Evolutionary conservation across 2,329 filamentous ascomycete genomes (phyloP).

Genomic region (Sporothrix sp.): DNA sequence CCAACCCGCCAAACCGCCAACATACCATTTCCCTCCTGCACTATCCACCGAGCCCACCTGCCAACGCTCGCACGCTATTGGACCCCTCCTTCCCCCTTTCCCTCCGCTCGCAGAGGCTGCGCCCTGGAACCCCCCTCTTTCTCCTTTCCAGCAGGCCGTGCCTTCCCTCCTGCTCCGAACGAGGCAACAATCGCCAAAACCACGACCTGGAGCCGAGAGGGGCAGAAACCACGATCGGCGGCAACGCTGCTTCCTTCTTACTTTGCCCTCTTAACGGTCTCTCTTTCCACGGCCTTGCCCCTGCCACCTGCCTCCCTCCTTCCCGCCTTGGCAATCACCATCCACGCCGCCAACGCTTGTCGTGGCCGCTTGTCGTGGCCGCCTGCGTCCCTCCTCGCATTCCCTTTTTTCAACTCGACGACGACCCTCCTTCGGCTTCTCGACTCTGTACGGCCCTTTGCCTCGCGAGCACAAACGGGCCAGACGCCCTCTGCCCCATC

Average conservation of each 20-base stretch:
- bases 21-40: conserved; percentile 4
- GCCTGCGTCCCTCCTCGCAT: not conserved
- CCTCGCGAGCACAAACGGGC: not conserved
- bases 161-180: conserved; percentile 6
- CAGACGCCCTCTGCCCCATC: not conserved
- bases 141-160: conserved; percentile 11
- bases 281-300: not conserved
- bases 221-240: conserved; percentile 9
- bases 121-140: conserved; percentile 9
- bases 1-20: conserved; percentile 3
- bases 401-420: not conserved
- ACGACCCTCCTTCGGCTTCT: not conserved
- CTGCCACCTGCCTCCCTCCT: not conserved
- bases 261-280: not conserved
- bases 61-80: conserved; percentile 11
- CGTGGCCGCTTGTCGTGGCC: too few species aligned
- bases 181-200: not conserved
- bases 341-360: not conserved
- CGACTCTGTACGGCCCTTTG: not conserved
- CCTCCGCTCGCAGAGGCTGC: not conserved
- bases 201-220: conserved; percentile 13
- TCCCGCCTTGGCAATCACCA: not conserved
- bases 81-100: conserved; percentile 14
- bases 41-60: conserved; percentile 8
- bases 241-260: not conserved